Evolutionary conservation across 306 rosid species (phyloP), one percentile per base, ranked within the genome.

Genomic region (Elaeagnus macrophylla): DNA sequence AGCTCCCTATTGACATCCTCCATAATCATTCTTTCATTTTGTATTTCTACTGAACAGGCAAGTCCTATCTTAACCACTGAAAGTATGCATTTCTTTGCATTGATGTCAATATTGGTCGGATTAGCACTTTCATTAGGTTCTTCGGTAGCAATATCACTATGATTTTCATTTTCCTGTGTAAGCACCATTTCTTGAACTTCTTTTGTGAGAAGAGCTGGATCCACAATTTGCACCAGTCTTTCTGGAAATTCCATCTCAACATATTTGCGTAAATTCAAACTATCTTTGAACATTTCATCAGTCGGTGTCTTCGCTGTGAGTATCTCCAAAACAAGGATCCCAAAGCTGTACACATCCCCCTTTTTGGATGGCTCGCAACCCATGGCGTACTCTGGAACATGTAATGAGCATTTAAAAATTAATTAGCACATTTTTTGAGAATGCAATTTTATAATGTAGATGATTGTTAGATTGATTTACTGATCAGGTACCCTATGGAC

Each of bases 341-440:
- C 72, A 13, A 41, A 74, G 44, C 75, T 65, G 37, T 60, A 60
- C 10, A 56, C 45, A 47, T 75, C 72, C 32, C 75, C 75, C 37
- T 45, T 40, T 6, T 20, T 52, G 17, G 72, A 75, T 3, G 66
- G 38, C 56, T 48, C 66, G 37, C 62, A 67, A 1, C 79, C 69
- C 44, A 58, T 49, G 6, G 69, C 75, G 12, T 69, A 75, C 62
- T 69, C 72, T 69, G 41, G 12, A 6, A 44, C 13, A 9, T 12
- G 14, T 44, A 44, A 44, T 11, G 13, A 9, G 10, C 10, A 9
- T 41, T 5, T 2, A 6, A 41, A 13, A 41, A 41, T 9, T 12
- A 6, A 42, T 1, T 42, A 3, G 2, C 14, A 6, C 0, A 10
- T 6, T 6, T 1, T 11, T 10, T 1, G 5, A 15, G 48, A 6